Conservation (phyloP, 2,329 filamentous ascomycete species). For the Helicocarpus griseus region DNA sequence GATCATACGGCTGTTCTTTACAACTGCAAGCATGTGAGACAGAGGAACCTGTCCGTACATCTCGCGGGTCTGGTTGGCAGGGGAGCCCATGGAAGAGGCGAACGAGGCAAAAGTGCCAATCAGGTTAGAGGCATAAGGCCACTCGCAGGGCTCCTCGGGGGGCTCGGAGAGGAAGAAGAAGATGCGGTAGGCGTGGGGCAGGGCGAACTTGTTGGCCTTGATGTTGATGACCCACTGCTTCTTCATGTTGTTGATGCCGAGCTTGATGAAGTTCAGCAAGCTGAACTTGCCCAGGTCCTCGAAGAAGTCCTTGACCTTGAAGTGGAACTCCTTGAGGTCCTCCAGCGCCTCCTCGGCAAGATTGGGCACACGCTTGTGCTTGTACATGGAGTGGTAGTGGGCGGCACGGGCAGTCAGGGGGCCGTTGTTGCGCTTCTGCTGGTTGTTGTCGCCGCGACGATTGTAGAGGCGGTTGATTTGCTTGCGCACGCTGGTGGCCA, state of each 20-base stretch:
- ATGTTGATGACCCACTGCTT: conserved; percentile 60
- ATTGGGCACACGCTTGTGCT: conserved; percentile 27
- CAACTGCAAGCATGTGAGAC: conserved; percentile 13
- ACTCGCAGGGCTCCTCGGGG: conserved; percentile 36
- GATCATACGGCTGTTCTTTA: conserved; percentile 8
- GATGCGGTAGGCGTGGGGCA: conserved; percentile 54
- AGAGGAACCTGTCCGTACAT: conserved; percentile 11
- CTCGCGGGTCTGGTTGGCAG: conserved; percentile 1
- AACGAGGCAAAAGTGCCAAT: conserved; percentile 55
- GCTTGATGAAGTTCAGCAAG: conserved; percentile 11
- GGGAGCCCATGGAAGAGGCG: conserved; percentile 8
- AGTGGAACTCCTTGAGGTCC: conserved; percentile 6
- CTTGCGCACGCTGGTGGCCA: conserved; percentile 35
- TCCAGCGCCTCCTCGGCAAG: conserved; percentile 7
- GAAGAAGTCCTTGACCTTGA: conserved; percentile 9
- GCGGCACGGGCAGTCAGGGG: not conserved
- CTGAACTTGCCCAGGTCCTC: conserved; percentile 10
- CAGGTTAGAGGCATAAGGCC: conserved; percentile 46
- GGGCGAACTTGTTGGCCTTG: conserved; percentile 42
- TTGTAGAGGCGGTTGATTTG: conserved; percentile 56
- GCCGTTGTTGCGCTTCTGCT: not conserved
- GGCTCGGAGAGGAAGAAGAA: conserved; percentile 58
- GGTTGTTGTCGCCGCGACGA: conserved; percentile 19
- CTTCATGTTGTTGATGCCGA: conserved; percentile 22
- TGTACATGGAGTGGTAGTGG: not conserved